Evolutionary conservation across 108 stramenopile species (phyloP).

Genomic region (Parietichytrium sp.): DNA sequence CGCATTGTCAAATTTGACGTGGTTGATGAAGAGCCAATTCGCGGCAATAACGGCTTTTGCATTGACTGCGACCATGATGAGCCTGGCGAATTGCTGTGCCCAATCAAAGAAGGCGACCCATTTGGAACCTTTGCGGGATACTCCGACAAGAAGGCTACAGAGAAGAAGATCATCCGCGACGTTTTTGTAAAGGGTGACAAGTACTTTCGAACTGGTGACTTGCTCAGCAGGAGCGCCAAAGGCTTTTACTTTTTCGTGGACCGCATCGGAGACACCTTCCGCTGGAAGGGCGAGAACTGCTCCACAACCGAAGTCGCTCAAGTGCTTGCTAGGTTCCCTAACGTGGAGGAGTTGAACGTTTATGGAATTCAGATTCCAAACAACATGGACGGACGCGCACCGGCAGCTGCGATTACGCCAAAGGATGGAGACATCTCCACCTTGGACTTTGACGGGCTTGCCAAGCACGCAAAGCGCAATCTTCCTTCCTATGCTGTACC

Average conservation of each 20-base stretch:
- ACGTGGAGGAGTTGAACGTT: conserved; percentile 52
- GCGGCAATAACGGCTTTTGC: conserved; percentile 51
- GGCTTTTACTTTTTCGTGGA: conserved; percentile 62
- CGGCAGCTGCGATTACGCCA: conserved; percentile 6
- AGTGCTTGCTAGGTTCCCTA: conserved; percentile 46
- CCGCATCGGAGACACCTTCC: conserved; percentile 66
- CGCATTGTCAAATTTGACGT: conserved; percentile 45
- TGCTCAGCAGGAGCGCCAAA: conserved; percentile 48
- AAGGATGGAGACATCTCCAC: background rate
- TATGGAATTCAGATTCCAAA: conserved; percentile 55
- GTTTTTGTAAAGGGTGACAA: conserved; percentile 51
- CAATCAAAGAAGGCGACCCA: conserved; percentile 51
- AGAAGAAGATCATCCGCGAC: conserved; percentile 56
- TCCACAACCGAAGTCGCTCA: conserved; percentile 60
- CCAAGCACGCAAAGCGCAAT: background rate
- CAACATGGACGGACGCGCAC: conserved; percentile 54
- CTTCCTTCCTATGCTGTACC: conserved; percentile 52
- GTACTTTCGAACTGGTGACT: conserved; percentile 62
- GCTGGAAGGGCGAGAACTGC: conserved; percentile 69
- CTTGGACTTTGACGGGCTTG: background rate
- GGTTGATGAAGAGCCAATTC: conserved; percentile 46
- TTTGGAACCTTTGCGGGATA: conserved; percentile 59
- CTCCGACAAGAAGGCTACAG: conserved; percentile 52
- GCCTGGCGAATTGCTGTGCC: conserved; percentile 57
- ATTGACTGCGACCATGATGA: conserved; percentile 44